Conservation (phyloP, 805 yeast genomes). For the Sugiyamaella marilandica region DNA sequence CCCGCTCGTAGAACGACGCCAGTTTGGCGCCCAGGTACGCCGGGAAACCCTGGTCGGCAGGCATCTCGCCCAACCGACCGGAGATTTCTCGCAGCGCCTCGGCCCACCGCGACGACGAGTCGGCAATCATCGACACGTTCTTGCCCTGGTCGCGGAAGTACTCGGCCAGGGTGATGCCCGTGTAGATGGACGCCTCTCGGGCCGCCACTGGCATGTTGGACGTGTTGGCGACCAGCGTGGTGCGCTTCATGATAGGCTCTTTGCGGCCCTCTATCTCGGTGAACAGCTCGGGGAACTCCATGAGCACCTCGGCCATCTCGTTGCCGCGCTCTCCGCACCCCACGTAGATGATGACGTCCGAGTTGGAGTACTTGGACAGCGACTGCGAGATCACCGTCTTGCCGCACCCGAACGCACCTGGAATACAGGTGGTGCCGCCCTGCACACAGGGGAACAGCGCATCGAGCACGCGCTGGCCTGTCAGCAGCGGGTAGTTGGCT, state of each 20-base stretch:
- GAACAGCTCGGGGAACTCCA: constrained; percentile 98
- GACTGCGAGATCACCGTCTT: constrained; percentile 98
- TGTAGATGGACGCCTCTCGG: constrained; percentile 98
- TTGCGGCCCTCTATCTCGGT: constrained; percentile 88
- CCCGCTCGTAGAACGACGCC: constrained; percentile 99
- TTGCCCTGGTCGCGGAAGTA: constrained; percentile 99
- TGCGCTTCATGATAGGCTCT: constrained; percentile 99
- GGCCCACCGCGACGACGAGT: constrained; percentile 99
- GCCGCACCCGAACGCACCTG: constrained; percentile 99
- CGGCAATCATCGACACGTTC: constrained; percentile 98
- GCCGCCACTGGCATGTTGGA: constrained; percentile 99
- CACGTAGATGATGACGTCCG: constrained; percentile 92
- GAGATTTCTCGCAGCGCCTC: constrained; percentile 99
- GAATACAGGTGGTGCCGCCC: constrained; percentile 99
- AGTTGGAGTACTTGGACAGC: constrained; percentile 92
- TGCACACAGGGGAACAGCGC: constrained; percentile 98
- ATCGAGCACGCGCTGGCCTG: constrained; percentile 98
- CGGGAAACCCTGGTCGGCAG: constrained; percentile 99
- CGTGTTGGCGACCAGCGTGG: constrained; percentile 96
- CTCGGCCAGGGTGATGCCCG: constrained; percentile 98
- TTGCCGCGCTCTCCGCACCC: constrained; percentile 98
- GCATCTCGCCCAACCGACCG: constrained; percentile 99
- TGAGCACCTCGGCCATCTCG: constrained; percentile 98
- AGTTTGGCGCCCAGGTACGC: constrained; percentile 98
- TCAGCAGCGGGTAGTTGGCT: constrained; percentile 91